These are phyloP conservation scores for Albizia julibrissin DNA, from an alignment of 306 rosid genomes.

Conservation along the genomic window DNA sequence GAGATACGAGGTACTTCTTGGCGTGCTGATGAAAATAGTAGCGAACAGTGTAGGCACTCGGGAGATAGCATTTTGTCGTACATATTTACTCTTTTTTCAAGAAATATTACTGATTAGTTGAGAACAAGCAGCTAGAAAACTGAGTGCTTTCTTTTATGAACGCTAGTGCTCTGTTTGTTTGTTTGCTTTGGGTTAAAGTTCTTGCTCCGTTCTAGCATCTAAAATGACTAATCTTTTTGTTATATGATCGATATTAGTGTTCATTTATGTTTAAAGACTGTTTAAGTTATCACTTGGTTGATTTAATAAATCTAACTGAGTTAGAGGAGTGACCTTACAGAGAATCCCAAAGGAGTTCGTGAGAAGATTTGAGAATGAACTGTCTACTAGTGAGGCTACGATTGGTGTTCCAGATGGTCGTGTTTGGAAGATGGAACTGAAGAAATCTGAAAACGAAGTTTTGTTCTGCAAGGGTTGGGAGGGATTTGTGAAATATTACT, in stretches of 20 bases:
- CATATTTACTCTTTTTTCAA: too few relatives aligned
- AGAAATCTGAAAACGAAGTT: not conserved
- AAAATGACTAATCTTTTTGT: not conserved
- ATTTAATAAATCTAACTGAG: not conserved
- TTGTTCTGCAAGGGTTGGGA: slow-evolving; percentile 28
- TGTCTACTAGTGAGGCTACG: slow-evolving; percentile 11
- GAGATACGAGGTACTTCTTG: not conserved
- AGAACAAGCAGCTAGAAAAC: too few relatives aligned
- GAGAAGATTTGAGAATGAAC: slow-evolving; percentile 34
- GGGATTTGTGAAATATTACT: slow-evolving; percentile 28
- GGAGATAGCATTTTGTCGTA: too few relatives aligned
- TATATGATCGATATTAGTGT: not conserved
- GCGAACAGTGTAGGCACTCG: too few relatives aligned
- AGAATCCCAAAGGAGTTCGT: slow-evolving; percentile 37
- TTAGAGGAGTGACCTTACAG: slow-evolving; percentile 21
- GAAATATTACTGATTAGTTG: too few relatives aligned
- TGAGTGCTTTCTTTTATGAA: too few relatives aligned
- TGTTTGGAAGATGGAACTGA: slow-evolving; percentile 27
- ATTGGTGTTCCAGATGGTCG: slow-evolving; percentile 22
- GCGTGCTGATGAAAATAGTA: not conserved
- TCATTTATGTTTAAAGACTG: not conserved
- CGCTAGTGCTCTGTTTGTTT: not conserved
- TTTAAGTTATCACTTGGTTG: not conserved
- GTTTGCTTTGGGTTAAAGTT: not conserved
- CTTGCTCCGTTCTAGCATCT: not conserved